Evolutionary conservation across 2,329 filamentous ascomycete species (phyloP).

Genomic region (Cladophialophora immunda): DNA sequence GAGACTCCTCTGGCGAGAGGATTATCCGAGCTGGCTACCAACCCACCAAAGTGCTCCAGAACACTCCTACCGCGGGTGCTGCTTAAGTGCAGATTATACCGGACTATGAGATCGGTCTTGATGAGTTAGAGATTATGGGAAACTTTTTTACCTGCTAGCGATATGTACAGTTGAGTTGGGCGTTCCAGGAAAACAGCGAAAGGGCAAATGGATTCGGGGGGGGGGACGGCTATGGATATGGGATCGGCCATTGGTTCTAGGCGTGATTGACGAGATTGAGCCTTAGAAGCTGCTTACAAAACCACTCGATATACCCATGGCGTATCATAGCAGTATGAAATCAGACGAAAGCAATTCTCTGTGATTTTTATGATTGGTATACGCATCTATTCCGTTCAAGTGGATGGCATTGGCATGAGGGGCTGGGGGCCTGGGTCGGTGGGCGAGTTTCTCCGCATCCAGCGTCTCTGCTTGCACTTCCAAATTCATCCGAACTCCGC

Average conservation of each 20-base stretch:
- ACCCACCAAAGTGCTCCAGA: slow-evolving; percentile 82
- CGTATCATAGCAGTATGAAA: slow-evolving; percentile 6
- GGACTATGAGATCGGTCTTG: slow-evolving; percentile 17
- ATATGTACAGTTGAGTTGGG: slow-evolving; percentile 12
- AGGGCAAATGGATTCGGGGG: slow-evolving; percentile 4
- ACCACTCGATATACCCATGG: background rate
- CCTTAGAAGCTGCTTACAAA: background rate
- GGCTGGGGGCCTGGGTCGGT: background rate
- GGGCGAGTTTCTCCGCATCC: slow-evolving; percentile 10
- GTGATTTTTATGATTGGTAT: background rate
- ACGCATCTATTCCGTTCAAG: too few relatives aligned
- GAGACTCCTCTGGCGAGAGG: slow-evolving; percentile 80
- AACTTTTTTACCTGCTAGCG: slow-evolving; percentile 16
- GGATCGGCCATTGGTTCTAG: background rate
- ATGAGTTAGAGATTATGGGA: slow-evolving; percentile 6
- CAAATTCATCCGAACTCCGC: slow-evolving; percentile 14
- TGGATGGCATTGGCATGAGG: too few relatives aligned
- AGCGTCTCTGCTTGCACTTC: background rate
- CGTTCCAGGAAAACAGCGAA: slow-evolving; percentile 4
- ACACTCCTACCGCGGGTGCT: slow-evolving; percentile 82
- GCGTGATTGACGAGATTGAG: slow-evolving; percentile 11
- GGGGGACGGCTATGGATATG: background rate
- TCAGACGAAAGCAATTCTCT: background rate
- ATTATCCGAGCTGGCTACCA: slow-evolving; percentile 88
- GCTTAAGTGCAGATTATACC: slow-evolving; percentile 60